Conservation (phyloP, 768 basidiomycete genomes). For the Lactifluus echinatus region DNA sequence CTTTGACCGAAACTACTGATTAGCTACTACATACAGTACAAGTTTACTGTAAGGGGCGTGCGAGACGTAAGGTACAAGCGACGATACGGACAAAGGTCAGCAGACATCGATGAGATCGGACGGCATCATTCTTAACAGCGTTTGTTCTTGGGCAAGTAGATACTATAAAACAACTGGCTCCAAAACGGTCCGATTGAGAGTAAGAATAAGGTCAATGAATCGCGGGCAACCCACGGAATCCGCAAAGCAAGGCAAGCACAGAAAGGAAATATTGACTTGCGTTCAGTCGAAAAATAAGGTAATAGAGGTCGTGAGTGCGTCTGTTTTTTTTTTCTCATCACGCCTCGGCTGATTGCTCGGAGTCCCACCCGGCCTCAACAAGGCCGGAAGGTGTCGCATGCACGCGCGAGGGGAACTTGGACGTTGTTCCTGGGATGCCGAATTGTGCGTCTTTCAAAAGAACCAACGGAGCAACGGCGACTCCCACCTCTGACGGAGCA, state of each 20-base stretch:
- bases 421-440: not conserved
- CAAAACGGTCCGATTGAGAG: conserved; percentile 8
- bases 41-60: conserved; percentile 9
- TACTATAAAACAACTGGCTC: conserved; percentile 12
- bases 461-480: conserved; percentile 5
- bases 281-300: conserved; percentile 1
- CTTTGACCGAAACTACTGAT: conserved; percentile 7
- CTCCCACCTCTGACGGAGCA: not conserved
- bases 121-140: conserved; percentile 4
- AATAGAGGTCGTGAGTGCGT: not conserved
- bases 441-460: conserved; percentile 13
- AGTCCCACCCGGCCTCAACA: conserved; percentile 17
- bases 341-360: conserved; percentile 12
- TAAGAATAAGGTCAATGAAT: conserved; percentile 3
- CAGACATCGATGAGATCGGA: not conserved
- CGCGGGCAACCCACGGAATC: not conserved
- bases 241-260: not conserved
- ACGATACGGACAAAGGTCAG: conserved; percentile 9
- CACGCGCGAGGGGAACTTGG: conserved; percentile 10
- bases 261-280: conserved; percentile 4
- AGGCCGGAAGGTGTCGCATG: conserved; percentile 9
- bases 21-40: conserved; percentile 19
- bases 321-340: not conserved
- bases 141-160: conserved; percentile 9
- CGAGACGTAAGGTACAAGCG: conserved; percentile 18